Percentiles rank a stretch among this genome's conserved stretches.
Conservation (phyloP, 2,329 filamentous ascomycete species). For the Xylariaceae sp. region DNA sequence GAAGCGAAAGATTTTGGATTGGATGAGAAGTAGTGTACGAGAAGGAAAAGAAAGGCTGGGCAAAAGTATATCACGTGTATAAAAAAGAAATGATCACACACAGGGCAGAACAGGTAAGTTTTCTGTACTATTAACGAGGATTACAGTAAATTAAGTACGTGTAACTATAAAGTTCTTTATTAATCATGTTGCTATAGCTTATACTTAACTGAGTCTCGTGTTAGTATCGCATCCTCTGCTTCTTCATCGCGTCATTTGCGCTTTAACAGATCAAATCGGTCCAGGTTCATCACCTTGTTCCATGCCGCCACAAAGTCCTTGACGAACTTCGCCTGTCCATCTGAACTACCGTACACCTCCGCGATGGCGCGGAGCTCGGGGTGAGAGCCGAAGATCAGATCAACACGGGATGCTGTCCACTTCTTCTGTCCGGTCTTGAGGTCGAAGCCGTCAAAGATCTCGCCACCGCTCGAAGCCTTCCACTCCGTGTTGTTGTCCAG, state of each 20-base stretch:
- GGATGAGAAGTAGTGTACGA: conserved; percentile 1
- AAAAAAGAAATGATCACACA: not conserved
- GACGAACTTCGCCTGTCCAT: conserved; percentile 58
- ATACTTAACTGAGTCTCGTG: not conserved
- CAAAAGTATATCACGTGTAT: not conserved
- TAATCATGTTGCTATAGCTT: conserved; percentile 3
- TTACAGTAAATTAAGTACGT: not conserved
- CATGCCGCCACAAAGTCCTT: conserved; percentile 67
- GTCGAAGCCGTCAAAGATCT: conserved; percentile 59
- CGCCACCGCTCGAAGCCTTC: conserved; percentile 49
- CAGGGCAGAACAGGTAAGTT: not conserved
- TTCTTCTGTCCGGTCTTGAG: conserved; percentile 60
- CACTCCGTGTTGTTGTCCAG: conserved; percentile 62
- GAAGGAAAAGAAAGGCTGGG: not conserved
- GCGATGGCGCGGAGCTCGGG: conserved; percentile 65
- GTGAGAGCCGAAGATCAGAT: conserved; percentile 69
- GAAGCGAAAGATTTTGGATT: not conserved
- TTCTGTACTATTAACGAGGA: not conserved
- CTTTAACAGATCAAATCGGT: conserved; percentile 53
- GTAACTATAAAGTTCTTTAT: not conserved
- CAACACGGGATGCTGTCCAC: conserved; percentile 63
- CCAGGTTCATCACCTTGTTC: conserved; percentile 69
- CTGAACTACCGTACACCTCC: conserved; percentile 61
- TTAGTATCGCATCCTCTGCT: not conserved
- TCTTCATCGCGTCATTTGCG: conserved; percentile 7